These are phyloP conservation scores for Metschnikowia koreensis DNA, from an alignment of 805 yeast species.

Conservation along the genomic window DNA sequence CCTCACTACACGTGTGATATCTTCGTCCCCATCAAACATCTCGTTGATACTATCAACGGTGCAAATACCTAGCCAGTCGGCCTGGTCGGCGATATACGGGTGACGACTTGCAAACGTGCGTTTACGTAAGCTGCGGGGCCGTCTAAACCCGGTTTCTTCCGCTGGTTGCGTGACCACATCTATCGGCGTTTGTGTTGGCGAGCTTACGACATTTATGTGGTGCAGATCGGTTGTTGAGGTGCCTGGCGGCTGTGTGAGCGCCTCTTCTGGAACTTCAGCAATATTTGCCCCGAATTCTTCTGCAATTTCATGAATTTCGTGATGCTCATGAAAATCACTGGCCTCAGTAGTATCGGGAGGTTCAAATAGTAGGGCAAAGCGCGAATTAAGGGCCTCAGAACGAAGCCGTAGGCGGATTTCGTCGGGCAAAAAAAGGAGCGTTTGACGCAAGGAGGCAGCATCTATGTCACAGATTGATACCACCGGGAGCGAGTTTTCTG, in stretches of 20 bases:
- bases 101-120: constrained; percentile 44
- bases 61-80: constrained; percentile 42
- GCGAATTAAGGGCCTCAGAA: constrained; percentile 10
- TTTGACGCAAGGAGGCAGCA: constrained; percentile 9
- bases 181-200: neutral
- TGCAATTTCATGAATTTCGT: neutral
- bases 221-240: neutral
- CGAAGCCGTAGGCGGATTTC: constrained; percentile 13
- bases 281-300: too few relatives aligned
- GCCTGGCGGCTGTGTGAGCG: neutral
- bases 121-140: constrained; percentile 33
- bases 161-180: neutral
- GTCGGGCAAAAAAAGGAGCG: constrained; percentile 8
- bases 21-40: constrained; percentile 33
- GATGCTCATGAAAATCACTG: neutral
- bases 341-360: neutral
- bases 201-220: neutral
- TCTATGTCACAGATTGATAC: constrained; percentile 15
- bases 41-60: constrained; percentile 37
- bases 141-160: neutral
- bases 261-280: too few relatives aligned
- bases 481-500: constrained; percentile 18
- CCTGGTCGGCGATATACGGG: constrained; percentile 45
- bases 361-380: constrained; percentile 8
- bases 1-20: constrained; percentile 29